These are phyloP conservation scores for Bullera alba DNA, from an alignment of 768 basidiomycete genomes.

Conservation along the genomic window DNA sequence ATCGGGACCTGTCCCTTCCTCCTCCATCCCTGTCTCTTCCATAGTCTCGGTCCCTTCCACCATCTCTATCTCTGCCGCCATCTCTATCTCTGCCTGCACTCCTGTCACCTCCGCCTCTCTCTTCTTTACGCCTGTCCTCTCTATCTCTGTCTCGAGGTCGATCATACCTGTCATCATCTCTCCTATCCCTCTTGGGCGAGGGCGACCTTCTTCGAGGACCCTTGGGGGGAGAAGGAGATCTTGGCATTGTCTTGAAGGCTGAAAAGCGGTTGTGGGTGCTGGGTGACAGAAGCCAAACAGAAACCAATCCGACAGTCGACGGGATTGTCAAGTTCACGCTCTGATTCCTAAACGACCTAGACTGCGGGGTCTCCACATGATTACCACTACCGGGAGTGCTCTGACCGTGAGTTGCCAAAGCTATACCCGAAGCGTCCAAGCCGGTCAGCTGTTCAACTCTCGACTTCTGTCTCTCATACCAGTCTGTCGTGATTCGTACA, in stretches of 20 bases:
- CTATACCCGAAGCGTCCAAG: too few relatives aligned
- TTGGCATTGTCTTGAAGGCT: slow-evolving; percentile 24
- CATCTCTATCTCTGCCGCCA: slow-evolving; percentile 2
- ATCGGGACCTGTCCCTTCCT: slow-evolving; percentile 6
- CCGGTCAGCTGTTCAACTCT: too few relatives aligned
- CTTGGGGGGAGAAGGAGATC: slow-evolving; percentile 25
- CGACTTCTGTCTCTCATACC: too few relatives aligned
- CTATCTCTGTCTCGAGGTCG: slow-evolving; percentile 2
- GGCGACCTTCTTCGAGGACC: slow-evolving; percentile 11
- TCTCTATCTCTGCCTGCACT: slow-evolving; percentile 1
- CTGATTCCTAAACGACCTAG: too few relatives aligned
- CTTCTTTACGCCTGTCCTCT: too few relatives aligned
- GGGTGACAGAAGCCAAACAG: not conserved
- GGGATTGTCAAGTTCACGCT: too few relatives aligned
- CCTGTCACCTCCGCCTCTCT: slow-evolving; percentile 8
- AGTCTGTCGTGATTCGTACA: too few relatives aligned
- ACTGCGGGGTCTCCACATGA: too few relatives aligned
- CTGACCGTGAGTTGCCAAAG: too few relatives aligned
- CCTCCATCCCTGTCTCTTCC: slow-evolving; percentile 3
- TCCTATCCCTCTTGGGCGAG: slow-evolving; percentile 8
- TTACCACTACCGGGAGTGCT: too few relatives aligned
- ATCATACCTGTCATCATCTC: not conserved
- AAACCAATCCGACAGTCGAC: too few relatives aligned
- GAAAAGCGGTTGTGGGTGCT: too few relatives aligned
- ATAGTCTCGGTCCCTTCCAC: slow-evolving; percentile 5